These are phyloP conservation scores for Obba rivulosa DNA, from an alignment of 768 basidiomycete genomes.

Conservation along the genomic window DNA sequence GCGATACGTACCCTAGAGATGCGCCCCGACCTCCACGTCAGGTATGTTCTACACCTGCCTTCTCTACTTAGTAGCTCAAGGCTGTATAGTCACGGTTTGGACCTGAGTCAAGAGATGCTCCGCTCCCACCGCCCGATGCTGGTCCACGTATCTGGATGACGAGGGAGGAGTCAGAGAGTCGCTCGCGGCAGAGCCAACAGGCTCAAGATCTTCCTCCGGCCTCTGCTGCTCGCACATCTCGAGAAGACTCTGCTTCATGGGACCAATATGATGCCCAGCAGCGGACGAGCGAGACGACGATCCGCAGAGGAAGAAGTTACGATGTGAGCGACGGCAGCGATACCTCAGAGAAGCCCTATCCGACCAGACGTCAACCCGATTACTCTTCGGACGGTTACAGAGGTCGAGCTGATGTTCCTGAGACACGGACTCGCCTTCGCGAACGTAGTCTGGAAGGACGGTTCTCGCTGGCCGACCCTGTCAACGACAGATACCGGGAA, in stretches of 20 bases:
- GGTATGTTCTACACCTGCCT: not conserved
- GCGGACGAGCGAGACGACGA: not conserved
- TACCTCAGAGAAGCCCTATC: too few species aligned
- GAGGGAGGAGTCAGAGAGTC: constrained; percentile 13
- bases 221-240: not conserved
- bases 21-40: not conserved
- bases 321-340: too few species aligned
- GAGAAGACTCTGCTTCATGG: not conserved
- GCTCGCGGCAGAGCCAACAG: not conserved
- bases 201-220: not conserved
- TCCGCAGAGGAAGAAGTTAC: constrained; percentile 1
- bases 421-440: not conserved
- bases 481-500: not conserved
- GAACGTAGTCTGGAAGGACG: constrained; percentile 3
- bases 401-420: too few species aligned
- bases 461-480: not conserved
- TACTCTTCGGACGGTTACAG: too few species aligned
- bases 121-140: not conserved
- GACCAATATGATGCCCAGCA: not conserved
- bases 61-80: not conserved
- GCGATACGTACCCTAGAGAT: not conserved
- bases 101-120: not conserved
- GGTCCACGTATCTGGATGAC: constrained; percentile 20
- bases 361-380: too few species aligned
- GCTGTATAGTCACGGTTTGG: constrained; percentile 12